A percentile compares a stretch with the other conserved stretches of the same genome.
Evolutionary conservation across 345 rosid species (phyloP).

Genomic region (Linum trigynum): DNA sequence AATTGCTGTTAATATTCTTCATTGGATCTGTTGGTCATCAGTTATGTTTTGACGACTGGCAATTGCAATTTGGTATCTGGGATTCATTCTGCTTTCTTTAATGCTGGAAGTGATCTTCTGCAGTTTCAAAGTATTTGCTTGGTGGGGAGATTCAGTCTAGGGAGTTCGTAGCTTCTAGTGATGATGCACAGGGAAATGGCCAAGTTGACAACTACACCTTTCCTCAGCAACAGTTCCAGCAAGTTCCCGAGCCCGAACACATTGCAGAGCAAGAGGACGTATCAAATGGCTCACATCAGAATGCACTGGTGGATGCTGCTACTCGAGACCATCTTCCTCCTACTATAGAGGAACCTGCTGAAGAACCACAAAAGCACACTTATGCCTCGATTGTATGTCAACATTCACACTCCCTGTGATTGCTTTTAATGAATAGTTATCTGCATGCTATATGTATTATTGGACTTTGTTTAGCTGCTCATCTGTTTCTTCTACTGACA

Average conservation of each 20-base stretch:
- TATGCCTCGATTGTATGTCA: constrained; percentile 64
- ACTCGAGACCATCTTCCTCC: constrained; percentile 32
- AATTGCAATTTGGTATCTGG: neutral
- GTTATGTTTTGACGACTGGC: neutral
- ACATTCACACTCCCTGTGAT: constrained; percentile 1
- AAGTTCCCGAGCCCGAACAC: constrained; percentile 25
- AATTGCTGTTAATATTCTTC: neutral
- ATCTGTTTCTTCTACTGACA: constrained; percentile 12
- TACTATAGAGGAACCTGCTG: constrained; percentile 38
- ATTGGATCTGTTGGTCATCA: neutral
- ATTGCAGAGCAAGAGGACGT: constrained; percentile 30
- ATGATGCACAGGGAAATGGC: constrained; percentile 39
- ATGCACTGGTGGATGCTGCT: constrained; percentile 11
- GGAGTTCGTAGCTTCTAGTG: constrained; percentile 31
- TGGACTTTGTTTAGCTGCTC: constrained; percentile 6
- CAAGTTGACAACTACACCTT: constrained; percentile 31
- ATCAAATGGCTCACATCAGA: constrained; percentile 28
- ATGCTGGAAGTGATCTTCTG: neutral
- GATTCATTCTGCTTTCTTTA: neutral
- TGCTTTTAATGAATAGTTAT: neutral
- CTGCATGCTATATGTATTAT: neutral
- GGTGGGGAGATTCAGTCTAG: constrained; percentile 39
- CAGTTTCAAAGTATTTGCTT: constrained; percentile 43
- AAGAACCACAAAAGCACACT: constrained; percentile 52
- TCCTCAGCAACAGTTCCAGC: constrained; percentile 35